A percentile compares a stretch with the other conserved stretches of the same genome.
These are phyloP conservation scores for Fomes fomentarius DNA, from an alignment of 1,284 basidiomycete species.

Conservation along the genomic window DNA sequence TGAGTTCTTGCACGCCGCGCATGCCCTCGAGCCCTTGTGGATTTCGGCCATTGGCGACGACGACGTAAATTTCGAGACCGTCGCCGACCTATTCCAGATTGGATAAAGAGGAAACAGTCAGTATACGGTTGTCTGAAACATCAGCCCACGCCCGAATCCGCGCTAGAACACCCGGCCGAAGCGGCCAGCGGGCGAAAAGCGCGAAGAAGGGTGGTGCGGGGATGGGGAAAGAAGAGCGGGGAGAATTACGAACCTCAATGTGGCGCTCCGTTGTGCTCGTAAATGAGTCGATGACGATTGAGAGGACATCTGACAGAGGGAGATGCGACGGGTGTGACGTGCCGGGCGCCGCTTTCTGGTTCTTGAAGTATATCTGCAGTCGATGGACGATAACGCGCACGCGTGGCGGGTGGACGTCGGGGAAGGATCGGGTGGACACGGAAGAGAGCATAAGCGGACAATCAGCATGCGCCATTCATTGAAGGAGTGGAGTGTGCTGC, in stretches of 20 bases:
- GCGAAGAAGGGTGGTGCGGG: slow-evolving; percentile 2
- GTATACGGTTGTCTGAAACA: not conserved
- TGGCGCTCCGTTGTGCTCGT: slow-evolving; percentile 94
- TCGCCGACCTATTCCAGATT: slow-evolving; percentile 93
- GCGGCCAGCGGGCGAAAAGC: not conserved
- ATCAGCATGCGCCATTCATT: not conserved
- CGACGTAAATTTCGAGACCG: slow-evolving; percentile 88
- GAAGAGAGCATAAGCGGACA: too few species aligned
- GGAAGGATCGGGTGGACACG: slow-evolving; percentile 47
- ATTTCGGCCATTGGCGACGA: slow-evolving; percentile 71
- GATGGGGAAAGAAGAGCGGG: slow-evolving; percentile 2
- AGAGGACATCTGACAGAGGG: slow-evolving; percentile 78
- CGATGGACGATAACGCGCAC: slow-evolving; percentile 10
- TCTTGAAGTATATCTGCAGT: slow-evolving; percentile 94
- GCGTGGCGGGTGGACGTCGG: slow-evolving; percentile 45
- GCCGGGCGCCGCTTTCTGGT: slow-evolving; percentile 74
- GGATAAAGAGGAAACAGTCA: not conserved
- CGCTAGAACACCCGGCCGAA: slow-evolving; percentile 19
- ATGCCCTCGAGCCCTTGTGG: slow-evolving; percentile 64
- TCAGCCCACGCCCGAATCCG: slow-evolving; percentile 9
- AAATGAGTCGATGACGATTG: slow-evolving; percentile 91
- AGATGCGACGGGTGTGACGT: slow-evolving; percentile 79
- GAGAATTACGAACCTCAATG: slow-evolving; percentile 89
- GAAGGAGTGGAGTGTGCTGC: slow-evolving; percentile 29
- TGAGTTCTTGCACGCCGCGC: slow-evolving; percentile 65